Evolutionary conservation across 2,329 filamentous ascomycete genomes (phyloP).

Genomic region (Neonectria ditissima): DNA sequence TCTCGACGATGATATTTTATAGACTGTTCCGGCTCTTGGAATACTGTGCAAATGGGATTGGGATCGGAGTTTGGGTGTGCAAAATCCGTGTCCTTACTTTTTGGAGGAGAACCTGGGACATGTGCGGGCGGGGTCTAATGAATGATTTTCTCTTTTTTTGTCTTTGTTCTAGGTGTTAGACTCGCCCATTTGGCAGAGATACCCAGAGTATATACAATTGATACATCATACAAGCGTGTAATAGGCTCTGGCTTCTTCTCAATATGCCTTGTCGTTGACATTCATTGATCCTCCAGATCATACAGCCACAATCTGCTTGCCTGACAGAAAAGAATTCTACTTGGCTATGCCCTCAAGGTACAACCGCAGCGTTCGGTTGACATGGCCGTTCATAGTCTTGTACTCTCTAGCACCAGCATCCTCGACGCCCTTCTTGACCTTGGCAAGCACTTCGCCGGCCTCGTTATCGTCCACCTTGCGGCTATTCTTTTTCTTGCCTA

Average conservation of each 20-base stretch:
- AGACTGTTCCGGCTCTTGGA: conserved; percentile 24
- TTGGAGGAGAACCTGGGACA: conserved; percentile 8
- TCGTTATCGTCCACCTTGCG: conserved; percentile 71
- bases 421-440: conserved; percentile 51
- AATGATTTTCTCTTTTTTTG: conserved; percentile 30
- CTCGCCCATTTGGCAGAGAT: conserved; percentile 37
- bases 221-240: conserved; percentile 21
- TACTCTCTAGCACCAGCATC: conserved; percentile 56
- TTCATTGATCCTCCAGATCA: background rate
- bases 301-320: too few species aligned
- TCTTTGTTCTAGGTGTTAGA: conserved; percentile 33
- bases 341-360: conserved; percentile 53
- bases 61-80: conserved; percentile 44
- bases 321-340: background rate
- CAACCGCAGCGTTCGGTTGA: conserved; percentile 58
- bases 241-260: background rate
- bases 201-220: conserved; percentile 38
- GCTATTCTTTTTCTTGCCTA: conserved; percentile 74
- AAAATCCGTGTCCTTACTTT: conserved; percentile 35
- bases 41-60: conserved; percentile 22
- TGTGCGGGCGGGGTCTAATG: conserved; percentile 27
- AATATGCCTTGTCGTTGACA: background rate
- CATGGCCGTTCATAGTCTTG: conserved; percentile 58
- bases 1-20: conserved; percentile 51
- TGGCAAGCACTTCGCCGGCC: conserved; percentile 66